Percentiles rank a stretch among this genome's conserved stretches.
These are phyloP conservation scores for Phytophthora europaea DNA, from an alignment of 352 stramenopile genomes.

Conservation along the genomic window DNA sequence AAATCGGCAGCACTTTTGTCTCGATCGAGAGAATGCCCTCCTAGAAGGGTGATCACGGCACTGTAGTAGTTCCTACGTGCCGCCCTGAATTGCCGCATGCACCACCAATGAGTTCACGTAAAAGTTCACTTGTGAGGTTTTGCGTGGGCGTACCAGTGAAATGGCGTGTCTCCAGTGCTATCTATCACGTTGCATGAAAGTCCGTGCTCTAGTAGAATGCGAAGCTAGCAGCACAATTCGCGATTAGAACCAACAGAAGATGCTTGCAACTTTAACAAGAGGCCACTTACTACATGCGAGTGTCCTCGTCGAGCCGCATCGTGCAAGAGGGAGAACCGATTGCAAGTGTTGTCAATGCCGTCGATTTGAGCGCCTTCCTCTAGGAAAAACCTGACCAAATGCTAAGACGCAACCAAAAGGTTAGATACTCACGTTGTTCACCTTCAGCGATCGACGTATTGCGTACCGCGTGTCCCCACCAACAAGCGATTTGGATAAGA, in stretches of 20 bases:
- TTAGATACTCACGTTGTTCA: neutral
- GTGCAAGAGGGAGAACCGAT: conserved; percentile 74
- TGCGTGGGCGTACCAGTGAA: conserved; percentile 65
- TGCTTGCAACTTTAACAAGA: neutral
- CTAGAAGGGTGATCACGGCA: conserved; percentile 60
- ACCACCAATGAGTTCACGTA: neutral
- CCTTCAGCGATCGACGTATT: neutral
- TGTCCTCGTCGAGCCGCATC: conserved; percentile 70
- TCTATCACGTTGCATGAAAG: conserved; percentile 57
- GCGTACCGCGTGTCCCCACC: conserved; percentile 66
- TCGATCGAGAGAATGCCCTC: conserved; percentile 41
- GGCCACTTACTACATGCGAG: conserved; percentile 49
- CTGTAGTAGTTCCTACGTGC: conserved; percentile 69
- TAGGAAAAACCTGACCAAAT: conserved; percentile 67
- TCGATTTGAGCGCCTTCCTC: conserved; percentile 67
- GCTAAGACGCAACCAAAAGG: conserved; percentile 23
- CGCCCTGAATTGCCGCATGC: conserved; percentile 43
- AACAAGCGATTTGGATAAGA: conserved; percentile 77
- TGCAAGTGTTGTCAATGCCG: conserved; percentile 62
- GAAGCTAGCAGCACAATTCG: conserved; percentile 43
- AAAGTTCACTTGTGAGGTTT: neutral
- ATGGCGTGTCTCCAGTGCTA: conserved; percentile 61
- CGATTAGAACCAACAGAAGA: neutral
- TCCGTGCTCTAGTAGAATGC: conserved; percentile 53
- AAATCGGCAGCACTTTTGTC: conserved; percentile 37